These are phyloP conservation scores for Ogataea neopini DNA, from an alignment of 805 yeast genomes.

Conservation along the genomic window DNA sequence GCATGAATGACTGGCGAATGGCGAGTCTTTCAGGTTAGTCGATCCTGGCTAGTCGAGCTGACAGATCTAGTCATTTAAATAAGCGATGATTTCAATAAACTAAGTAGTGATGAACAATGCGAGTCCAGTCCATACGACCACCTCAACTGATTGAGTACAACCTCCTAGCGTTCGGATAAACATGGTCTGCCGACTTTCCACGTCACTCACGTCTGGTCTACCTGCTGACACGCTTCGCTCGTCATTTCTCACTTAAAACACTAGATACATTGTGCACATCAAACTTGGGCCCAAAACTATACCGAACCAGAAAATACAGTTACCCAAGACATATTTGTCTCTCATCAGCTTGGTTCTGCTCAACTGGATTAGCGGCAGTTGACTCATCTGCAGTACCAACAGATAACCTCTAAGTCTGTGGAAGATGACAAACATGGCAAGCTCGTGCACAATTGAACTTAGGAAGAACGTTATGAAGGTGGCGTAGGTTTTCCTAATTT, in stretches of 20 bases:
- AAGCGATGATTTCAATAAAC: not conserved
- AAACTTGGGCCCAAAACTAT: conserved; percentile 87
- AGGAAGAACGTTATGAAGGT: conserved; percentile 76
- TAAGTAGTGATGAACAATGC: no score
- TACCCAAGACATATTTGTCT: conserved; percentile 64
- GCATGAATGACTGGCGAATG: no score
- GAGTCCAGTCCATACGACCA: no score
- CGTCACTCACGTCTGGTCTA: no score
- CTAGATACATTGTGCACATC: conserved; percentile 79
- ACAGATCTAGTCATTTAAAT: not conserved
- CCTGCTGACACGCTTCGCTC: no score
- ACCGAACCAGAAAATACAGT: conserved; percentile 87
- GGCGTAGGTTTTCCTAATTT: conserved; percentile 65
- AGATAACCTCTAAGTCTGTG: conserved; percentile 78
- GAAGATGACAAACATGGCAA: conserved; percentile 89
- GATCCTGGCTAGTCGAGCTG: no score
- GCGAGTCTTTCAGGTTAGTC: no score
- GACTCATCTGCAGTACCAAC: conserved; percentile 80
- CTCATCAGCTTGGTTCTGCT: conserved; percentile 60
- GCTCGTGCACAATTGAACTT: conserved; percentile 83
- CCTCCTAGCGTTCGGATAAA: no score
- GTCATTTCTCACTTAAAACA: no score
- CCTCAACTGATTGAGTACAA: no score
- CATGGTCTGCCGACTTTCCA: no score
- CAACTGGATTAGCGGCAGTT: conserved; percentile 73